Percentiles rank a stretch among this genome's conserved stretches.
phyloP scores from a whole-genome alignment of 1,284 basidiomycete genomes.

The Neolentinus lepideus region DNA sequence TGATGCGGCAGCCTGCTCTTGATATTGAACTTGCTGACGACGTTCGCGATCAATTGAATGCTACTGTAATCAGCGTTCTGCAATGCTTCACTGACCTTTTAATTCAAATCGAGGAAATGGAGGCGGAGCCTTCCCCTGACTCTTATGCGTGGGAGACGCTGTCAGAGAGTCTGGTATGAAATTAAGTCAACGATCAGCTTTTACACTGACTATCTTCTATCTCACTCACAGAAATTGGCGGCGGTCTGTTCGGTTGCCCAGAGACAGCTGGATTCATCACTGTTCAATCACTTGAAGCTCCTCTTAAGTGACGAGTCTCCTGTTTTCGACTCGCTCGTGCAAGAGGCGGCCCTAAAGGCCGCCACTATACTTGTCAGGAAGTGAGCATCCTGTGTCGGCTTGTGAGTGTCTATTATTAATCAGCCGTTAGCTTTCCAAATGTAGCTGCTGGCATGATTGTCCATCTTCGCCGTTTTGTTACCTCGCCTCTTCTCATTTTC shows the following conservation, averaged over 20 bases:
- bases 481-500: slow-evolving; percentile 83
- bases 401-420: background rate
- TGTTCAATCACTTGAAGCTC: slow-evolving; percentile 67
- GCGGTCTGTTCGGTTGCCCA: slow-evolving; percentile 79
- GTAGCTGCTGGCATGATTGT: slow-evolving; percentile 72
- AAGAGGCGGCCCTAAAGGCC: slow-evolving; percentile 82
- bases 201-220: background rate
- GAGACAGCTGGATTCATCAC: slow-evolving; percentile 58
- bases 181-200: background rate
- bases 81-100: slow-evolving; percentile 71
- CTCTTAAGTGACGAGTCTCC: slow-evolving; percentile 81
- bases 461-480: slow-evolving; percentile 85
- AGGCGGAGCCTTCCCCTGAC: slow-evolving; percentile 66
- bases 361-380: slow-evolving; percentile 78
- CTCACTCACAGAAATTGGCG: slow-evolving; percentile 68
- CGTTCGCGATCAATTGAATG: slow-evolving; percentile 30
- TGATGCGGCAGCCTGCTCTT: slow-evolving; percentile 45
- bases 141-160: slow-evolving; percentile 86
- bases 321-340: slow-evolving; percentile 73
- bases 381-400: slow-evolving; percentile 29
- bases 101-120: slow-evolving; percentile 73
- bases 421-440: slow-evolving; percentile 60
- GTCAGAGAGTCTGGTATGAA: slow-evolving; percentile 69
- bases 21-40: background rate
- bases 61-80: slow-evolving; percentile 52